Evolutionary conservation across 495 filamentous ascomycete species (phyloP).

Genomic region (Xylaria castorea): DNA sequence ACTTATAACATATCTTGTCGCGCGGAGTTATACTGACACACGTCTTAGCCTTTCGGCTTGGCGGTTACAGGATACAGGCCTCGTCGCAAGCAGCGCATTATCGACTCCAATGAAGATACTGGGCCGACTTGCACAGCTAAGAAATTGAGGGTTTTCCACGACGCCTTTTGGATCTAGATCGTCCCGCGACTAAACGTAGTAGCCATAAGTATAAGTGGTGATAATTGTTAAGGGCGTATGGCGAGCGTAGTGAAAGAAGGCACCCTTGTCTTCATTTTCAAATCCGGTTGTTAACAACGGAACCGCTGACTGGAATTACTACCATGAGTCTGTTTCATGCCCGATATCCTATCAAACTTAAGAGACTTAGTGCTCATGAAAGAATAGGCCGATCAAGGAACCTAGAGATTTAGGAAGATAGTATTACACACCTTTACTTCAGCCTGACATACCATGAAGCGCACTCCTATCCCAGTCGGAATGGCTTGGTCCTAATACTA

Average conservation of each 20-base stretch:
- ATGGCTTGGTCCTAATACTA: neutral
- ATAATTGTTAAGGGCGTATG: neutral
- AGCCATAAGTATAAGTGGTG: too few relatives aligned
- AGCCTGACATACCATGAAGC: neutral
- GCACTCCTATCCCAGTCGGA: neutral
- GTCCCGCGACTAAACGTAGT: neutral
- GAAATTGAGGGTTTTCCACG: neutral
- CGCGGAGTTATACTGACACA: neutral
- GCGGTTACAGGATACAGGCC: neutral
- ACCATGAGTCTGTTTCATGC: too few relatives aligned
- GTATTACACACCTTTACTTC: neutral
- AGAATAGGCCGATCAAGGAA: neutral
- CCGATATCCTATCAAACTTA: neutral
- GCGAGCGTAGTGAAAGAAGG: neutral
- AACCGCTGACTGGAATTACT: too few relatives aligned
- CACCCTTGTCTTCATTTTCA: neutral
- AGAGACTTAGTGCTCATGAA: neutral
- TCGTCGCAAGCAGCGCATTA: neutral
- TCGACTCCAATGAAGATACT: neutral
- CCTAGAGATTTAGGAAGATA: neutral
- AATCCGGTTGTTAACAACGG: too few relatives aligned
- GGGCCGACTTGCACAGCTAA: neutral
- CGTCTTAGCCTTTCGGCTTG: neutral
- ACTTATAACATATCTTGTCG: neutral
- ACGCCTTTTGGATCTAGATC: neutral